Percentiles rank a stretch among this genome's conserved stretches.
These are phyloP conservation scores for Hericium erinaceus DNA, from an alignment of 768 basidiomycete genomes.

Conservation along the genomic window DNA sequence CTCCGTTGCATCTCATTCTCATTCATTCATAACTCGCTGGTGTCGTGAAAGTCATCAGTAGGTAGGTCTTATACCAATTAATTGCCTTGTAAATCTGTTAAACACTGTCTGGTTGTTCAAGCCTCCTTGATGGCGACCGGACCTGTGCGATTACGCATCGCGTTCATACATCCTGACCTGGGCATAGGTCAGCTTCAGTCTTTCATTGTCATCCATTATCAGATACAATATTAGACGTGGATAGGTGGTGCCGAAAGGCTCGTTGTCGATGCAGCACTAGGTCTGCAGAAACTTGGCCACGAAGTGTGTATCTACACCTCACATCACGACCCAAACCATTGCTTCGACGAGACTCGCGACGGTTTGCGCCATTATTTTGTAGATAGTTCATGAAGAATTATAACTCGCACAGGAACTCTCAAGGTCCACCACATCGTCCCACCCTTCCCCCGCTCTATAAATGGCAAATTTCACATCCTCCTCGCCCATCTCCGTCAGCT, in stretches of 20 bases:
- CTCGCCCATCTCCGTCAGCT: slow-evolving; percentile 86
- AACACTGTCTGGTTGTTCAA: background rate
- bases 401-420: slow-evolving; percentile 53
- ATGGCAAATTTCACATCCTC: slow-evolving; percentile 79
- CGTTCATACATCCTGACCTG: slow-evolving; percentile 90
- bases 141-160: slow-evolving; percentile 39
- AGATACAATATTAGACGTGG: no score
- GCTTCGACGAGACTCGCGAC: slow-evolving; percentile 90
- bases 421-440: slow-evolving; percentile 62
- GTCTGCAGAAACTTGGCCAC: slow-evolving; percentile 79
- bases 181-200: slow-evolving; percentile 62
- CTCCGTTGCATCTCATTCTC: no score
- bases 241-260: slow-evolving; percentile 92
- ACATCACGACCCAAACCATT: slow-evolving; percentile 77
- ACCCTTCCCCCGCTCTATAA: slow-evolving; percentile 72
- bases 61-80: no score
- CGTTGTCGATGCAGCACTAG: slow-evolving; percentile 90
- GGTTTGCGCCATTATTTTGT: slow-evolving; percentile 37
- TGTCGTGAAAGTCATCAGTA: no score
- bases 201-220: no score
- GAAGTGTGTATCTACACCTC: slow-evolving; percentile 87
- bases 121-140: background rate
- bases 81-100: no score
- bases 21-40: no score
- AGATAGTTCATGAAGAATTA: background rate